Percentiles rank a stretch among this genome's conserved stretches.
phyloP scores from a whole-genome alignment of 2,329 filamentous ascomycete species.

The Fusarium continuum region DNA sequence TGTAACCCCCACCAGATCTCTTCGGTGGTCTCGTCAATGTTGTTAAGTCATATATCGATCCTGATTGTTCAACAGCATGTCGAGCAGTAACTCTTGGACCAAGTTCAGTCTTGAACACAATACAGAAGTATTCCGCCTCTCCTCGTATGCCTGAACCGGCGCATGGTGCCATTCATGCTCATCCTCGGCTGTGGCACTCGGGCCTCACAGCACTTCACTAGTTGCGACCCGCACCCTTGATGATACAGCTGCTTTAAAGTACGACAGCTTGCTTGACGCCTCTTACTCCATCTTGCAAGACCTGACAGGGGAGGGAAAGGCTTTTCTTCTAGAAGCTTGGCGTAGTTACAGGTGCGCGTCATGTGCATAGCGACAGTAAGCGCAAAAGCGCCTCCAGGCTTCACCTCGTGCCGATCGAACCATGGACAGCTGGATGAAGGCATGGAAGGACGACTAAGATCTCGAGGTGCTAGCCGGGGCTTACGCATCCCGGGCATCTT shows the following conservation, averaged over 20 bases:
- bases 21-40: background rate
- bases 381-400: constrained; percentile 17
- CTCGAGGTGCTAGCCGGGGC: constrained; percentile 16
- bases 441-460: constrained; percentile 22
- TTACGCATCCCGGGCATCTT: constrained; percentile 9
- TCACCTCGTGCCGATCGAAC: constrained; percentile 20
- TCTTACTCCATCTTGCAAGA: constrained; percentile 22
- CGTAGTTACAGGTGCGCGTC: constrained; percentile 4
- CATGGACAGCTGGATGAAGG: constrained; percentile 11
- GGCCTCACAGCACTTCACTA: constrained; percentile 1
- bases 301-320: constrained; percentile 7
- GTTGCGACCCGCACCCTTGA: constrained; percentile 7
- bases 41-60: background rate
- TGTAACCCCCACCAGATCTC: constrained; percentile 14
- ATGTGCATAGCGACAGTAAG: constrained; percentile 13
- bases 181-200: constrained; percentile 5
- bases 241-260: constrained; percentile 1
- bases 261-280: constrained; percentile 4
- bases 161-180: constrained; percentile 3
- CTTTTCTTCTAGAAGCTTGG: constrained; percentile 36
- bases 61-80: background rate
- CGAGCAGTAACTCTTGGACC: background rate
- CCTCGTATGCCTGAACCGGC: background rate
- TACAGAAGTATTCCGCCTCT: background rate
- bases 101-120: background rate